Percentiles rank a stretch among this genome's conserved stretches.
Conservation (phyloP, 306 rosid genomes). For the Castanospermum australe region DNA sequence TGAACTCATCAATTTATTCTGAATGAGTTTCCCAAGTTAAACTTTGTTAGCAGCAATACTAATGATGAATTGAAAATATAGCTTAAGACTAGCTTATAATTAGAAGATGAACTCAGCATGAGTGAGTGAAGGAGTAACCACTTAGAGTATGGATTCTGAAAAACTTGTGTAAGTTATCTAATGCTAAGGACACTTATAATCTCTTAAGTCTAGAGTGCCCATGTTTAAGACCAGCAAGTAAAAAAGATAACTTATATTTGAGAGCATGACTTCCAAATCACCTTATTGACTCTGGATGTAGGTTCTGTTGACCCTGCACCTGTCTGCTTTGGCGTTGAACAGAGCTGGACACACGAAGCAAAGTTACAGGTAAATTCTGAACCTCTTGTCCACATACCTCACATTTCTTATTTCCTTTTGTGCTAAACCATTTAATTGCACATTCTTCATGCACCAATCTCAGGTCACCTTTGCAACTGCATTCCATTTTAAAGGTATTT, state of each 20-base stretch:
- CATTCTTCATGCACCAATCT: slow-evolving; percentile 87
- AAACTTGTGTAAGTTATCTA: background rate
- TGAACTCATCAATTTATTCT: background rate
- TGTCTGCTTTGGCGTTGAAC: slow-evolving; percentile 50
- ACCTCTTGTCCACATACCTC: slow-evolving; percentile 89
- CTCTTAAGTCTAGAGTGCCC: background rate
- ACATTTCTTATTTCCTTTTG: slow-evolving; percentile 82
- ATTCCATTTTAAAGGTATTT: slow-evolving; percentile 96
- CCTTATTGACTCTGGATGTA: slow-evolving; percentile 68
- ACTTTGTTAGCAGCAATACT: background rate
- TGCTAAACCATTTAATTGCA: slow-evolving; percentile 82
- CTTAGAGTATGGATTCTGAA: background rate
- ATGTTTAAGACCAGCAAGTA: background rate
- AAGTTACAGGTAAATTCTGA: slow-evolving; percentile 87
- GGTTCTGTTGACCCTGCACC: slow-evolving; percentile 42
- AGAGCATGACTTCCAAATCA: slow-evolving; percentile 27
- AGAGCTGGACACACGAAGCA: slow-evolving; percentile 73
- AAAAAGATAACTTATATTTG: slow-evolving; percentile 15
- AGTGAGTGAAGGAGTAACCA: background rate
- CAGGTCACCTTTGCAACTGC: slow-evolving; percentile 95
- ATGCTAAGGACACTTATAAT: background rate
- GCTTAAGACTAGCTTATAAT: background rate
- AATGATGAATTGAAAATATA: background rate
- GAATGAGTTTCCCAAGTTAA: background rate
- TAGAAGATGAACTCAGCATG: background rate